Base-by-base conservation (phyloP, 257 asterid genomes). In the Petrea volubilis region DNA sequence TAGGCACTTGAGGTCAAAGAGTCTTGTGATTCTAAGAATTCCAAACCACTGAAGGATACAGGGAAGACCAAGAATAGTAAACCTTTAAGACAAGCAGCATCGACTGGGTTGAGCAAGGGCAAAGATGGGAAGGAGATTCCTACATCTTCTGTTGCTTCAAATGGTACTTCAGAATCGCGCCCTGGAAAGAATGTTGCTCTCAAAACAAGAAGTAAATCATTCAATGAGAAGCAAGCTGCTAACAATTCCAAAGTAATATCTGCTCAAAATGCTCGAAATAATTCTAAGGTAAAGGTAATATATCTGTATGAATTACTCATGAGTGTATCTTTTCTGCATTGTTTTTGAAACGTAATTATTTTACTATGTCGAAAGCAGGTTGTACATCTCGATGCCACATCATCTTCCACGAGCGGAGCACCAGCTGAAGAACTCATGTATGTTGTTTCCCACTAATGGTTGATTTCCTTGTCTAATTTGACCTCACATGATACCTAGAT, bases 361-460 rank as follows among this genome's bases (percentile, higher is more conserved):
- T 4, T 46, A 44, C 67, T 25, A 41, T 75, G 44, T 69, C 70
- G 46, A 46, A 31, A 70, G 85, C 83, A 52, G 74, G 60, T 41
- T 60, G 77, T 62, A 40, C 68, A 80, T 60, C 78, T 83, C 50
- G 88, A 78, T 73, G 80, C 78, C 36, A 67, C 83, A 44, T 46
- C 71, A 21, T 70, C 82, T 67, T 74, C 84, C 46, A 65, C 81
- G 13, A 71, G 78, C 12, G 82, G 68, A 62, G 79, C 79, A 24
- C 81, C 71, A 13, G 58, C 82, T 40, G 86, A 76, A 70, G 86
- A 79, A 60, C 76, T 27, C 52, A 67, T 7, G 88, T 84, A 84
- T 59, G 86, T 78, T 66, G 34, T 57, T 50, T 67, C 50, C 47
- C 64, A 53, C 33, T 66, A 18, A 41, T 65, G 41, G 38, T 36